A percentile compares a stretch with the other conserved stretches of the same genome.
Evolutionary conservation across 345 rosid genomes (phyloP).

Genomic region (Eucalyptus sideroxylon): DNA sequence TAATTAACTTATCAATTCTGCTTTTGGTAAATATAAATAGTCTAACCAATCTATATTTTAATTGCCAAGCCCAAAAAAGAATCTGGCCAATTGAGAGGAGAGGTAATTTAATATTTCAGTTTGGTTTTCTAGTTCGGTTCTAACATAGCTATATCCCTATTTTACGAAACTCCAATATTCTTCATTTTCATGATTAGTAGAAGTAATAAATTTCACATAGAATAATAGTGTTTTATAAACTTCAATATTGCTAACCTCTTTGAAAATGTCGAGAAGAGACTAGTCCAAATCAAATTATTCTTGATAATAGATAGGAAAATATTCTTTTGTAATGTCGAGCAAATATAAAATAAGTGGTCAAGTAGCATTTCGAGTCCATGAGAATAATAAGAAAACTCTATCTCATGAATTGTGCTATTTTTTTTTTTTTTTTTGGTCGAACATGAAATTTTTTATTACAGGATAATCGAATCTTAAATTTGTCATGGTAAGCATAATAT

Average conservation of each 20-base stretch:
- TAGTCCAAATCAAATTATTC: background rate
- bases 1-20: background rate
- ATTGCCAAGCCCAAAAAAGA: background rate
- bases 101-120: background rate
- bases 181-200: background rate
- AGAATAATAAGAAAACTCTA: background rate
- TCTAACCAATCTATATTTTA: background rate
- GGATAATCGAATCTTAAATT: background rate
- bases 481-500: background rate
- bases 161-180: background rate
- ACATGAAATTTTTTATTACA: background rate
- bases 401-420: background rate
- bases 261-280: background rate
- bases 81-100: background rate
- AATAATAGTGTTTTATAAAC: background rate
- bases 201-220: background rate
- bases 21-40: background rate
- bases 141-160: background rate
- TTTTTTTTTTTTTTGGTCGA: too few relatives aligned
- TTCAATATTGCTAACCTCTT: background rate
- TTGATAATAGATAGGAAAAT: background rate
- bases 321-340: background rate
- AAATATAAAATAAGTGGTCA: background rate
- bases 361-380: background rate
- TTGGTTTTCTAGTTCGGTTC: background rate